phyloP scores from a whole-genome alignment of 352 stramenopile genomes.

The Phytophthora colocasiae region DNA sequence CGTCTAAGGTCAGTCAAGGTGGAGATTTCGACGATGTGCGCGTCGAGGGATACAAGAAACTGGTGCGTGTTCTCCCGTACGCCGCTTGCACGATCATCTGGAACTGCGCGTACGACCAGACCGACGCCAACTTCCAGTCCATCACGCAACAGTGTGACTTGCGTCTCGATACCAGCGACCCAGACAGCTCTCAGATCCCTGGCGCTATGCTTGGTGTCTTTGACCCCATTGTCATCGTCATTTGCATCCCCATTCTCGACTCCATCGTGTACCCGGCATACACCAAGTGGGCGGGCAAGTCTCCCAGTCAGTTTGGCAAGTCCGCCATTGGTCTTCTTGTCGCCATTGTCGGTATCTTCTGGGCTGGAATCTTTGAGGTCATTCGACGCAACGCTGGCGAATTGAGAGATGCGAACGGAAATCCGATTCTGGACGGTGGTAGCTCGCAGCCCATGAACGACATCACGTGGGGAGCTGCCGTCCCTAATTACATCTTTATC shows the following conservation, averaged over 20 bases:
- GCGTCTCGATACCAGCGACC: slow-evolving; percentile 46
- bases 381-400: slow-evolving; percentile 57
- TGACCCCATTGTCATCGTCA: slow-evolving; percentile 53
- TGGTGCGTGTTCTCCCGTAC: slow-evolving; percentile 60
- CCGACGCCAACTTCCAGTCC: slow-evolving; percentile 48
- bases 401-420: slow-evolving; percentile 38
- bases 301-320: slow-evolving; percentile 49
- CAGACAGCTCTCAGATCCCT: slow-evolving; percentile 56
- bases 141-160: slow-evolving; percentile 77
- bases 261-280: slow-evolving; percentile 49
- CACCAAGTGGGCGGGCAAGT: slow-evolving; percentile 34
- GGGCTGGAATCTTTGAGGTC: slow-evolving; percentile 56
- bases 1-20: slow-evolving; percentile 39
- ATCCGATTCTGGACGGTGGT: slow-evolving; percentile 49
- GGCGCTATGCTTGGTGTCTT: slow-evolving; percentile 62
- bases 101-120: slow-evolving; percentile 71
- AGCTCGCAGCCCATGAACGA: slow-evolving; percentile 64
- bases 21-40: slow-evolving; percentile 49
- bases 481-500: slow-evolving; percentile 69
- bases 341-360: slow-evolving; percentile 47
- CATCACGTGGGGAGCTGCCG: slow-evolving; percentile 55
- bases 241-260: slow-evolving; percentile 50
- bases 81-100: slow-evolving; percentile 68
- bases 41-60: slow-evolving; percentile 56
- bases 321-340: slow-evolving; percentile 31